A percentile compares a stretch with the other conserved stretches of the same genome.
phyloP scores from a whole-genome alignment of 306 rosid genomes.

The Glycine soja region DNA sequence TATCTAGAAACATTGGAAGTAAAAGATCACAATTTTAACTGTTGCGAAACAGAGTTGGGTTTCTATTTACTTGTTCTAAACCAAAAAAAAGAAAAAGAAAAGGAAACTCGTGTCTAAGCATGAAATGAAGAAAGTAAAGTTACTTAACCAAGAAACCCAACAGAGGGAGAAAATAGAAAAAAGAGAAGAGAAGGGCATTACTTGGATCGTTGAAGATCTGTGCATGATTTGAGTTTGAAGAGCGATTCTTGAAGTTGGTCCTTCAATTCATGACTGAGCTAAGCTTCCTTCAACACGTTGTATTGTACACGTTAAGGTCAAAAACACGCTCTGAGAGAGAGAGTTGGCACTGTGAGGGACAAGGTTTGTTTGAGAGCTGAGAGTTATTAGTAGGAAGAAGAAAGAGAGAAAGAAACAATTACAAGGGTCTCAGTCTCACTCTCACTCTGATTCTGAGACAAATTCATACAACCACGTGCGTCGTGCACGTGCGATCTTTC shows the following conservation, averaged over 20 bases:
- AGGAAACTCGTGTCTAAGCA: background rate
- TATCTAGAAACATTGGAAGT: background rate
- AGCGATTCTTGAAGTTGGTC: constrained; percentile 27
- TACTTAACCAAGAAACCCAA: constrained; percentile 5
- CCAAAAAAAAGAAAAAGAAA: background rate
- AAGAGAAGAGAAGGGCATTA: constrained; percentile 5
- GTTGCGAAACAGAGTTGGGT: background rate
- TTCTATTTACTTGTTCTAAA: background rate
- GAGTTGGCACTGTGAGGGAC: background rate
- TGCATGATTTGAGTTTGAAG: background rate
- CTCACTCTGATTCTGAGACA: background rate
- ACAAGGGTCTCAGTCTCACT: too few species aligned
- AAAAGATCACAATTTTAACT: background rate
- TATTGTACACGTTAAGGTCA: too few species aligned
- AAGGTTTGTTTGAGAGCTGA: too few species aligned
- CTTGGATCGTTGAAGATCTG: constrained; percentile 39
- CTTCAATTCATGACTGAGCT: constrained; percentile 11
- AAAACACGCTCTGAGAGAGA: too few species aligned
- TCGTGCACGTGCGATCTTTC: constrained; percentile 8
- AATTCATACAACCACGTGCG: constrained; percentile 8
- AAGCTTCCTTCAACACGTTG: background rate
- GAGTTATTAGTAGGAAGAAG: too few species aligned
- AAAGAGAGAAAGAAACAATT: background rate
- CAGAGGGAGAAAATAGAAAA: background rate
- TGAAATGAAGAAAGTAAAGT: background rate